Conservation (phyloP, 208 protist genomes). For the Leishmania amazonensis region DNA sequence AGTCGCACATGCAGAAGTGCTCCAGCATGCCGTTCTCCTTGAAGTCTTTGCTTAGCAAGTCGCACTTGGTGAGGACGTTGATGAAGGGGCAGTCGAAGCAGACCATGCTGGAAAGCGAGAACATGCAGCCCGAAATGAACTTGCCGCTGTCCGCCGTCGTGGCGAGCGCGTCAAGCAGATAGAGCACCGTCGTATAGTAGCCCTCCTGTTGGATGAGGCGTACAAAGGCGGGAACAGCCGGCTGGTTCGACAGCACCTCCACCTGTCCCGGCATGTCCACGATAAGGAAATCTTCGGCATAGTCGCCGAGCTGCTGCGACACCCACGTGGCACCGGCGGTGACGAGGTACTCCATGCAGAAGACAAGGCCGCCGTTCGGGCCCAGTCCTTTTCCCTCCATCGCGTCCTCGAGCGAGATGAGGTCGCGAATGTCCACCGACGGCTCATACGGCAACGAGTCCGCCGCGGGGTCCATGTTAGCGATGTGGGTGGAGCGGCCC, state of each 20-base stretch:
- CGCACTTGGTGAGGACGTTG: conserved; percentile 92
- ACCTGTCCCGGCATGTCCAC: conserved; percentile 99
- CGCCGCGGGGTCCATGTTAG: conserved; percentile 99
- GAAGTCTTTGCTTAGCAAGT: conserved; percentile 75
- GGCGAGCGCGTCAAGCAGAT: conserved; percentile 85
- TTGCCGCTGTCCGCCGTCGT: conserved; percentile 88
- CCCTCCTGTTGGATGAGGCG: conserved; percentile 81
- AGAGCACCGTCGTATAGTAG: conserved; percentile 84
- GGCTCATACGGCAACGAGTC: conserved; percentile 91
- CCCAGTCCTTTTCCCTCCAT: conserved; percentile 94
- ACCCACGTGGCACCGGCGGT: conserved; percentile 94
- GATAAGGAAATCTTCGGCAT: conserved; percentile 97
- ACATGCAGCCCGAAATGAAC: conserved; percentile 91
- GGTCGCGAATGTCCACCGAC: conserved; percentile 94
- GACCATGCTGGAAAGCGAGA: conserved; percentile 91
- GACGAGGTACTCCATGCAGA: conserved; percentile 98
- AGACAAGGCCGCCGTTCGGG: conserved; percentile 99
- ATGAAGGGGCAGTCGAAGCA: conserved; percentile 93
- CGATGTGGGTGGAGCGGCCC: conserved; percentile 91
- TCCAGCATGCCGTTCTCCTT: conserved; percentile 70
- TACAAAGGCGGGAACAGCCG: conserved; percentile 88
- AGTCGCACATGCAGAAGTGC: conserved; percentile 90
- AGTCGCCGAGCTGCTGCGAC: conserved; percentile 92
- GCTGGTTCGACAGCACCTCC: conserved; percentile 98
- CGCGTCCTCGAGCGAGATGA: conserved; percentile 95